Evolutionary conservation across 768 basidiomycete genomes (phyloP), one percentile per base, ranked within the genome.

Genomic region (Leccinellum albellum): DNA sequence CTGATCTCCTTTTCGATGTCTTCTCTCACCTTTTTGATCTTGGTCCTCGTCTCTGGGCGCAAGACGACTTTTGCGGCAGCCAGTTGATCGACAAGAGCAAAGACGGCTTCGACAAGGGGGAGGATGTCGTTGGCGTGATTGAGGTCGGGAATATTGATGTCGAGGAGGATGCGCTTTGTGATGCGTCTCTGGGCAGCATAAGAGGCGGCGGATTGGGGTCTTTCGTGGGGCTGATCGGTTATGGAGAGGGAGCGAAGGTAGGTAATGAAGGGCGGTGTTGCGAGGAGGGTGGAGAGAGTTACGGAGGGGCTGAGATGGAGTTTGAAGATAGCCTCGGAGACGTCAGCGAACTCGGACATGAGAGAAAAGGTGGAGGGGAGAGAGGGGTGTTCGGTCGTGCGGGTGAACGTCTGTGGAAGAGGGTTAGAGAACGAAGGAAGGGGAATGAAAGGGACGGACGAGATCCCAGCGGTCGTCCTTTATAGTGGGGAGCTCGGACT

Each of bases 201-300:
- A 5, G 80, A 65, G 44, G 86, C 57, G 1, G 84, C 80, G 3
- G 74, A 69, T 1, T 65, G 58, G 1, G 94, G 94, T 54, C 89
- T 85, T 23, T 79, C 78, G 52, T 85, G 78, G 8, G 94, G 91
- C 66, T 93, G 90, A 76, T 97, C 94, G 24, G 94, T 92, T 53
- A 92, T 89, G 48, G 92, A 85, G 62, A 96, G 81, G 35, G 89
- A 93, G 63, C 89, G 88, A 79, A 97, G 91, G 76, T 90, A 87
- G 37, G 84, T 81, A 48, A 82, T 78, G 48, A 86, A 77, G 50
- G 80, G 80, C 28, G 89, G 82, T 61, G 89, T 79, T 51, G 81
- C 76, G 53, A 96, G 76, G n/a, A 81, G 72, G 26, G 81, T 74
- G 52, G 79, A 61, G 28, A 96, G 73, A 59, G 75, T 81, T 32